phyloP scores from a whole-genome alignment of 2,329 filamentous ascomycete genomes.

The Ambrosiella xylebori region DNA sequence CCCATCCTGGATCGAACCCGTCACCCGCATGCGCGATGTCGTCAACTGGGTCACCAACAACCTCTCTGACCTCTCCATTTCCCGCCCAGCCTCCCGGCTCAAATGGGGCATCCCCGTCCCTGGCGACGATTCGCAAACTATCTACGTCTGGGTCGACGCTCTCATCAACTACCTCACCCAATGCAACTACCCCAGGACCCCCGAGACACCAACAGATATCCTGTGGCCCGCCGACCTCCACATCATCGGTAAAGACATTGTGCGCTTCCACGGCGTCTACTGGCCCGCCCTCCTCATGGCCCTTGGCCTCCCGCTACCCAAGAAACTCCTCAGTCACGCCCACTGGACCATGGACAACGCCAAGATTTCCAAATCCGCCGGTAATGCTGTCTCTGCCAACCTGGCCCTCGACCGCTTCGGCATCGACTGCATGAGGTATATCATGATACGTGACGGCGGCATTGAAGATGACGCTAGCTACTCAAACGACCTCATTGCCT shows the following conservation, averaged over 20 bases:
- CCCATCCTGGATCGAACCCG: constrained; percentile 59
- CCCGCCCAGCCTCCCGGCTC: constrained; percentile 59
- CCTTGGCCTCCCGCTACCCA: constrained; percentile 59
- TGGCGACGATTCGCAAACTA: constrained; percentile 67
- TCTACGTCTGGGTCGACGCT: constrained; percentile 97
- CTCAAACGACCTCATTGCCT: constrained; percentile 57
- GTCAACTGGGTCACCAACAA: constrained; percentile 58
- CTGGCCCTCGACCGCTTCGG: constrained; percentile 81
- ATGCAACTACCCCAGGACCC: constrained; percentile 32
- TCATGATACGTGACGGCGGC: constrained; percentile 64
- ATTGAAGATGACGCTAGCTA: constrained; percentile 69
- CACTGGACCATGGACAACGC: constrained; percentile 86
- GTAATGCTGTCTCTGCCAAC: constrained; percentile 90
- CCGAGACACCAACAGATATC: constrained; percentile 43
- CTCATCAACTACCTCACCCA: constrained; percentile 86
- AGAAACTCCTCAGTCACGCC: constrained; percentile 68
- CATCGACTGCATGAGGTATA: constrained; percentile 76
- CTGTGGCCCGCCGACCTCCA: constrained; percentile 89
- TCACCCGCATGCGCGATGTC: constrained; percentile 58
- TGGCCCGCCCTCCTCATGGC: constrained; percentile 96
- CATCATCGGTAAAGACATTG: constrained; percentile 89
- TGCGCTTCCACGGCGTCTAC: constrained; percentile 92
- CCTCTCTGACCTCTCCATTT: constrained; percentile 77
- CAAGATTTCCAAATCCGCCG: constrained; percentile 94
- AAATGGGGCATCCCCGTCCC: constrained; percentile 84